Conservation (phyloP, 2,329 filamentous ascomycete species). For the Colletotrichum sp. region DNA sequence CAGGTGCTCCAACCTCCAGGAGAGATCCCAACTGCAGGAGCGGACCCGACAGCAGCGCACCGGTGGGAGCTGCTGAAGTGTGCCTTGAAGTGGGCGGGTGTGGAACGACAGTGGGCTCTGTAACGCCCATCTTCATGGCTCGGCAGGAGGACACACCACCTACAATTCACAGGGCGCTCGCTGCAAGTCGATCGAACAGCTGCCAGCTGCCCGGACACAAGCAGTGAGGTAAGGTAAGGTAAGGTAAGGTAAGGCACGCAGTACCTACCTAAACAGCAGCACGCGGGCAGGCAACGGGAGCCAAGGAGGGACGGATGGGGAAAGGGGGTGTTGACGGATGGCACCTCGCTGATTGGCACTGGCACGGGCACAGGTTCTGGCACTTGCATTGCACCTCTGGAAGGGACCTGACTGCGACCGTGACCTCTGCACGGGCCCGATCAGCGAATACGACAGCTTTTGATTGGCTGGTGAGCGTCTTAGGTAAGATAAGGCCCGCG, state of each 20-base stretch:
- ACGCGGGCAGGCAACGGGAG: not conserved
- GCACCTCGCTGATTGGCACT: not conserved
- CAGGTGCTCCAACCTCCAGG: not conserved
- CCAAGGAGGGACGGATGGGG: not conserved
- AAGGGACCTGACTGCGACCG: not conserved
- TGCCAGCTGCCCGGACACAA: not conserved
- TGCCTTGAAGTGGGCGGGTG: not conserved
- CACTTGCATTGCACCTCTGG: not conserved
- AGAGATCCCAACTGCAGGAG: not conserved
- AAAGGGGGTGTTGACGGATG: not conserved
- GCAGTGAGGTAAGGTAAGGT: too few relatives aligned
- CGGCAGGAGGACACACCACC: not conserved
- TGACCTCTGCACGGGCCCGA: not conserved
- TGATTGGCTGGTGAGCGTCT: not conserved
- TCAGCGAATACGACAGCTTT: not conserved
- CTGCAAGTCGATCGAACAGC: not conserved
- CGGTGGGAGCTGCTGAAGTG: not conserved
- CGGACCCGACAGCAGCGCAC: not conserved
- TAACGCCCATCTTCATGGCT: not conserved
- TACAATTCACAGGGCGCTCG: not conserved
- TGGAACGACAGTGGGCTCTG: not conserved
- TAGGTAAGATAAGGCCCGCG: conserved; percentile 9
- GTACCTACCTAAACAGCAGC: not conserved
- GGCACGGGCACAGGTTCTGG: not conserved
- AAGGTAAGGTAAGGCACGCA: not conserved